Base-by-base conservation (phyloP, 805 yeast species). In the Metschnikowia gelsemii region DNA sequence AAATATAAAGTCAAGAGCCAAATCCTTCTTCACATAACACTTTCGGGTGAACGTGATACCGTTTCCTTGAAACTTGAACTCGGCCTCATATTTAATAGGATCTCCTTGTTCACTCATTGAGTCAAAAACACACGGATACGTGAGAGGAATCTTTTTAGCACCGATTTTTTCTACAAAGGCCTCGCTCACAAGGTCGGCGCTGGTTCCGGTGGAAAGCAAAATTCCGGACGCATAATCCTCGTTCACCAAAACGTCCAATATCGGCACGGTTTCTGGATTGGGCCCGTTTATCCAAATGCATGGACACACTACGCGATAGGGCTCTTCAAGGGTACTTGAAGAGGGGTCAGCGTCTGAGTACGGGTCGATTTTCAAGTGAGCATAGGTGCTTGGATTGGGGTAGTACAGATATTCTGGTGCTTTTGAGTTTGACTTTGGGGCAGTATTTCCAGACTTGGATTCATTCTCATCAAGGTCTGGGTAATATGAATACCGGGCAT, bases 51-150 rank as follows among this genome's bases (percentile, higher is more conserved):
- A 21, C 22, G 28, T 32, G 5, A 32, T 32, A 14, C 36, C 36
- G 28, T 32, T 32, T 12, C 18, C 26, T 9, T 32, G 13, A 17
- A 32, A 22, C 14, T 22, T 21, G 12, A 32, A 13, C 4, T 32
- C 28, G n/a, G 23, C 36, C 18, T n/a, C n/a, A 8, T 22, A 13
- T 6, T 32, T 13, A 28, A 32, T 32, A 11, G 28, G 36, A 13
- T 16, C 20, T 20, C 20, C 34, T 4, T 9, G 22, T 5, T 14
- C 12, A 4, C 17, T 4, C 5, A 8, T 20, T 1, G 13, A 21
- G 14, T 24, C 19, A 32, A 18, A 32, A 18, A 22, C 36, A 32
- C 36, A 32, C 20, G 18, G 17, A 21, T 32, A 32, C 9, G 36
- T n/a, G n/a, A 32, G 16, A 4, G 36, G 28, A 13, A 12, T 23